Evolutionary conservation across 345 rosid species (phyloP), one percentile per base, ranked within the genome.

Genomic region (Mallotus nudiflorus): DNA sequence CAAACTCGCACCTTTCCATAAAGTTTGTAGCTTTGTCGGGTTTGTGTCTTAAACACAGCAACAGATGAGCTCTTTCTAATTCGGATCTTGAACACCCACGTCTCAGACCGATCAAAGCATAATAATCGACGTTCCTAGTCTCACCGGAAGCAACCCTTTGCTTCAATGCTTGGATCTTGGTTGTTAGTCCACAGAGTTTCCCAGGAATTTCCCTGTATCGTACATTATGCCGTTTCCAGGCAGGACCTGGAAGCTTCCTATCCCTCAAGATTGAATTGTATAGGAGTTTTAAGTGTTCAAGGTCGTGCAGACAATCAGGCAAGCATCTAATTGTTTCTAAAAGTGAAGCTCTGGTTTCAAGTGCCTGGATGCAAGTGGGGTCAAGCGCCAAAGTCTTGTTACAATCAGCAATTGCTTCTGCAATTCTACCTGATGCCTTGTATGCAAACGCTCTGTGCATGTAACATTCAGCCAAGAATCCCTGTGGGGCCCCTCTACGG

Each of bases 191-290:
- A 25, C 95, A 90, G 29, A 95, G 72, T 52, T 80, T 90, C 64
- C 92, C 97, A 0, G 99, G 97, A 60, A 95, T 90, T 40, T 95
- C 99, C 33, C 90, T 76, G 86, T 91, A 95, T 45, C 86, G 80
- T 15, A 92, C 96, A 8, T 87, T 78, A 75, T 92, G 97, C 10
- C 88, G 84, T 80, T 95, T 95, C 99, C 99, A 95, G 16, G 81
- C 88, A 31, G 99, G 99, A 28, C 99, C 99, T 0, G 97, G 99
- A 12, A 95, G 96, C 73, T 90, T 92, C 76, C 97, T 69, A 13
- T 91, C 95, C 0, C 99, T 86, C 63, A 92, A 68, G 73, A 95
- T 86, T 16, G 99, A 84, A 78, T 95, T 95, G 78, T 86, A 95
- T 6, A 95, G 72, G 16, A 95, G 87, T 60, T 95, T 95, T 73